Base-by-base conservation (phyloP, 169 alveolate genomes). In the Perkinsus olseni region DNA sequence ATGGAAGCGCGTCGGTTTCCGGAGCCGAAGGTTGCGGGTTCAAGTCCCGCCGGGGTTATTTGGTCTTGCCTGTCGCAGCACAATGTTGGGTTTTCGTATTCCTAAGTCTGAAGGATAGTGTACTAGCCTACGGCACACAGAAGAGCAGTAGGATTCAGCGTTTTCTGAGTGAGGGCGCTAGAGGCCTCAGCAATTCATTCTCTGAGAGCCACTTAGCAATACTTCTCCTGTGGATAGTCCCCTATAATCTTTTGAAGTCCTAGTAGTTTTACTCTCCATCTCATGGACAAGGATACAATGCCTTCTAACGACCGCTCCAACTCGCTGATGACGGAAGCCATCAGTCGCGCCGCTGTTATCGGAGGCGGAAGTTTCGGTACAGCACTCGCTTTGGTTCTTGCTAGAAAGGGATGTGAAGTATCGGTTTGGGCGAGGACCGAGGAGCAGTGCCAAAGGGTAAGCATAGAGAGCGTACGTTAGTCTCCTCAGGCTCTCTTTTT, bases 281-380 rank as follows among this genome's bases (percentile, higher is more conserved):
- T 62, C 34, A 24, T 62, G 28, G 34, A 13, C 28, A 62, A 62
- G 1, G 17, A 62, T 62, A 62, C 34, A 13, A 62, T 62, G 82
- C 17, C 82, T 13, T 24, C 31, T 24, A 13, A 4, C 28, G 82
- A 62, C 8, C 82, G 82, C 17, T 62, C 82, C 1, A 28, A 62
- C 82, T 62, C 82, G 31, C 36, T 62, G 82, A 24, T 24, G 37
- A 62, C 82, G 28, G 82, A 62, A 28, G 82, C 82, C 13, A 62
- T 62, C 34, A 62, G 8, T 28, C 82, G 48, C 17, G 92, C 48
- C 13, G 92, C 74, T 24, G 92, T 91, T 17, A 37, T 91, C 20
- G 92, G 92, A 31, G 92, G 92, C n/a, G 92, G 92, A 3, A 40
- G 74, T 17, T 91, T 91, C 50, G 92, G 92, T 1, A 91, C 74